Percentiles rank a stretch among this genome's conserved stretches.
Evolutionary conservation across 176 grass and related monocot species (phyloP).

Genomic region (Microstegium vimineum): DNA sequence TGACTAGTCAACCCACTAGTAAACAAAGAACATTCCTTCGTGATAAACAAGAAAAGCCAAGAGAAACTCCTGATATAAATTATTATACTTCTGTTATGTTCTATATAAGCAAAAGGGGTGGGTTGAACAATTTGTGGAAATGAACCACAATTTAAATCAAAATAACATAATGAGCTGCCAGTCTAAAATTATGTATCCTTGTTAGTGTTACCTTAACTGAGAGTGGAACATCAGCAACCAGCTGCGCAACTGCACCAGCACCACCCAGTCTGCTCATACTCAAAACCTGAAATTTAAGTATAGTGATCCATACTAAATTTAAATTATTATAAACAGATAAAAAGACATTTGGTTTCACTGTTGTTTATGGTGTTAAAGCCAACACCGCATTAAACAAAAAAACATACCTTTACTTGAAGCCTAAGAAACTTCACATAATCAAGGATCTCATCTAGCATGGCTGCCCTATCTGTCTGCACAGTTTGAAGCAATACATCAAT

Average conservation of each 20-base stretch:
- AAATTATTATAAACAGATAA: too few species aligned
- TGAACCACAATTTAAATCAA: not conserved
- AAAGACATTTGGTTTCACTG: not conserved
- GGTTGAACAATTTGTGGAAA: not conserved
- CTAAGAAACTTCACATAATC: slow-evolving; percentile 95
- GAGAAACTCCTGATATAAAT: not conserved
- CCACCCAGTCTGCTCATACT: slow-evolving; percentile 94
- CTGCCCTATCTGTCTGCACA: slow-evolving; percentile 86
- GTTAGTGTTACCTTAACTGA: slow-evolving; percentile 60
- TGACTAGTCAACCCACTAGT: slow-evolving; percentile 19
- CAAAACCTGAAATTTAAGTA: slow-evolving; percentile 52
- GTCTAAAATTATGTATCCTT: not conserved
- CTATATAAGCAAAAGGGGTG: not conserved
- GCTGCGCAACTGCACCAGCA: slow-evolving; percentile 80
- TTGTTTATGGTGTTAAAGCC: not conserved
- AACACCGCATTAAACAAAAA: not conserved
- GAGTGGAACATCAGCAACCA: slow-evolving; percentile 84
- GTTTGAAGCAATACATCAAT: slow-evolving; percentile 28
- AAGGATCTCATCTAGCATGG: slow-evolving; percentile 92
- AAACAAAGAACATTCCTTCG: slow-evolving; percentile 2
- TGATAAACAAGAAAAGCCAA: slow-evolving; percentile 17
- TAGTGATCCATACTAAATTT: not conserved
- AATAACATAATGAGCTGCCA: not conserved
- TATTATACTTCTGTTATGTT: not conserved
- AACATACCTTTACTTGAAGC: slow-evolving; percentile 87